These are phyloP conservation scores for Fraxinus sp. DNA, from an alignment of 305 asterid species.

Conservation along the genomic window DNA sequence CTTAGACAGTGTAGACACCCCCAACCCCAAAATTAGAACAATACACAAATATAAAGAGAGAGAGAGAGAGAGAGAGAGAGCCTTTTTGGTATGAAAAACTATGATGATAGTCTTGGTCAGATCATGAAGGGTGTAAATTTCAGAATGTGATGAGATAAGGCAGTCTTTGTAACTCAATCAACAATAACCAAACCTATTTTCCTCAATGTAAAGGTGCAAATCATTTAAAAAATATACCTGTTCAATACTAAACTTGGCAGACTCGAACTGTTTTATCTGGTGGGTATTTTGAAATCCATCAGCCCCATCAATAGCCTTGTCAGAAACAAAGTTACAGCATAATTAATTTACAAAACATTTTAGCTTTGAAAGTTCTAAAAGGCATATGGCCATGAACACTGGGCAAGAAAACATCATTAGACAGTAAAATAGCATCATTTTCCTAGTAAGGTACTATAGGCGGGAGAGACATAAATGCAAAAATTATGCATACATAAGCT, in stretches of 20 bases:
- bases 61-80: not conserved
- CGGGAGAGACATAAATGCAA: not conserved
- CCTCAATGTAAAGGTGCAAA: not conserved
- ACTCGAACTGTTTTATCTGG: constrained; percentile 70
- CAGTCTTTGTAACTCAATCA: not conserved
- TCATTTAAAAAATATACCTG: constrained; percentile 50
- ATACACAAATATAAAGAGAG: not conserved
- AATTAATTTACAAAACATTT: constrained; percentile 17
- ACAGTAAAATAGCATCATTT: not conserved
- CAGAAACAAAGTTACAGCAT: constrained; percentile 21
- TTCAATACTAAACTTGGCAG: constrained; percentile 86
- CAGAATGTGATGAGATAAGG: not conserved
- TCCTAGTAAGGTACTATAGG: not conserved
- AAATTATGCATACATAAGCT: not conserved
- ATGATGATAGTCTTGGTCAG: not conserved
- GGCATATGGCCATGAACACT: not conserved
- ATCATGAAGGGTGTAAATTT: not conserved
- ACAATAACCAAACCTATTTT: not conserved
- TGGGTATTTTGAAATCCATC: constrained; percentile 90
- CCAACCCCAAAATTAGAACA: not conserved
- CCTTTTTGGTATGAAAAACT: not conserved
- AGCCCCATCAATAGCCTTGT: constrained; percentile 88
- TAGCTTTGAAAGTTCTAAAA: not conserved
- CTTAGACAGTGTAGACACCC: constrained; percentile 18
- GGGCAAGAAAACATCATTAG: not conserved